Conservation (phyloP, 2,329 filamentous ascomycete species). For the Chalaropsis thielavioides region DNA sequence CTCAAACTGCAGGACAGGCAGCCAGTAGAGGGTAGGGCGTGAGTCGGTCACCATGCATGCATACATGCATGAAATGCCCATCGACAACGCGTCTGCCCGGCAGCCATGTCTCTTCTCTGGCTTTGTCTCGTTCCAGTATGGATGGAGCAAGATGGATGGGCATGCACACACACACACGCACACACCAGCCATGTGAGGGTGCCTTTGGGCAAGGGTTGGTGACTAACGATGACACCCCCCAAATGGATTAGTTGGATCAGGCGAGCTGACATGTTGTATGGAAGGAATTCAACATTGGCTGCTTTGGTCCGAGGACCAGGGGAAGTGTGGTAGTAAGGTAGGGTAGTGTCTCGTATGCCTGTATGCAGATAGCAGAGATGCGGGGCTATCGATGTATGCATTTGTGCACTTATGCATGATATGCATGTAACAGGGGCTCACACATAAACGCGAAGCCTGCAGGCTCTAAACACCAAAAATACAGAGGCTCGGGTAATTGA, state of each 20-base stretch:
- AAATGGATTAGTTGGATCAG: background rate
- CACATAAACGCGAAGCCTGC: too few species aligned
- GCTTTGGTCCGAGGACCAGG: background rate
- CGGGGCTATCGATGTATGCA: background rate
- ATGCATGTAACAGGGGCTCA: too few species aligned
- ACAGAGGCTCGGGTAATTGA: too few species aligned
- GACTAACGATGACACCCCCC: background rate
- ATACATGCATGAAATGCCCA: background rate
- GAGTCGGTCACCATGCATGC: background rate
- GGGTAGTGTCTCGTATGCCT: background rate
- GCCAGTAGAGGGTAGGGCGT: too few species aligned
- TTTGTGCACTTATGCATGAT: too few species aligned
- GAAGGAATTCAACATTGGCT: background rate
- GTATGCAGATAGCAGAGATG: background rate
- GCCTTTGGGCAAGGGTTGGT: background rate
- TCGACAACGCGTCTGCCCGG: background rate
- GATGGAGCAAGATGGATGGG: background rate
- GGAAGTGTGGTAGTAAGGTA: background rate
- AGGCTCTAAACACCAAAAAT: too few species aligned
- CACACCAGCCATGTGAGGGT: background rate
- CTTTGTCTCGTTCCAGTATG: background rate
- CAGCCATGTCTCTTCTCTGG: background rate
- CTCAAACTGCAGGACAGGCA: background rate
- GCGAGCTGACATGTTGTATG: background rate
- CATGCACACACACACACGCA: background rate